Conservation (phyloP, 495 filamentous ascomycete species). For the Trichoderma gamsii region DNA sequence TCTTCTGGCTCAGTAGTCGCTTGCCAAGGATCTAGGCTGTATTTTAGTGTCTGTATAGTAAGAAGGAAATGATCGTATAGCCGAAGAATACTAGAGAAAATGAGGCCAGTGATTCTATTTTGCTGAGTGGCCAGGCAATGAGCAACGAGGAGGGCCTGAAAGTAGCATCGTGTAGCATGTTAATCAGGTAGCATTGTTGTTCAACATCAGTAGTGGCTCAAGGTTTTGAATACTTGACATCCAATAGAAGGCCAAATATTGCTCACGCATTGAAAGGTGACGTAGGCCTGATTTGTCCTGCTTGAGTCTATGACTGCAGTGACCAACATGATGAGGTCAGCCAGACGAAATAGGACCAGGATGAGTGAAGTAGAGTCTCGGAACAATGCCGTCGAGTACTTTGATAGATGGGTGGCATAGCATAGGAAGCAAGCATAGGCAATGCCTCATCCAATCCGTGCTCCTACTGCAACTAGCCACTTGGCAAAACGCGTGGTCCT, state of each 20-base stretch:
- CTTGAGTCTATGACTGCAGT: not conserved
- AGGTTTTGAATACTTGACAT: too few species aligned
- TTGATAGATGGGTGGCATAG: not conserved
- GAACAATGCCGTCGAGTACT: not conserved
- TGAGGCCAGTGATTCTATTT: too few species aligned
- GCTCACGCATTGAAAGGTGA: not conserved
- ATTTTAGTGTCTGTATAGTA: too few species aligned
- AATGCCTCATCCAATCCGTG: not conserved
- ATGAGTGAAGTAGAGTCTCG: not conserved
- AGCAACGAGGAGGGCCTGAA: too few species aligned
- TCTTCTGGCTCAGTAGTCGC: not conserved
- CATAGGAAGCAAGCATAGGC: not conserved
- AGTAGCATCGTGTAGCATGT: not conserved
- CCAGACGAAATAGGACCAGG: not conserved
- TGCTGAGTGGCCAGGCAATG: too few species aligned
- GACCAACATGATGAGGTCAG: constrained; percentile 6
- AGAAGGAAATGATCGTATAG: too few species aligned
- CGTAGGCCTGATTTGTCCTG: not conserved
- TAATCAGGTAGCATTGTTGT: not conserved
- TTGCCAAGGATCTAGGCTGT: not conserved
- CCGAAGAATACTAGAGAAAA: too few species aligned
- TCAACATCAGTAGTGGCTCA: not conserved
- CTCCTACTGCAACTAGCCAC: not conserved
- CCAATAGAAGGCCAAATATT: not conserved
- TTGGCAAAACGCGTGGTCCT: not conserved